phyloP scores from a whole-genome alignment of 441 rosid species.

The Jatropha multifida region DNA sequence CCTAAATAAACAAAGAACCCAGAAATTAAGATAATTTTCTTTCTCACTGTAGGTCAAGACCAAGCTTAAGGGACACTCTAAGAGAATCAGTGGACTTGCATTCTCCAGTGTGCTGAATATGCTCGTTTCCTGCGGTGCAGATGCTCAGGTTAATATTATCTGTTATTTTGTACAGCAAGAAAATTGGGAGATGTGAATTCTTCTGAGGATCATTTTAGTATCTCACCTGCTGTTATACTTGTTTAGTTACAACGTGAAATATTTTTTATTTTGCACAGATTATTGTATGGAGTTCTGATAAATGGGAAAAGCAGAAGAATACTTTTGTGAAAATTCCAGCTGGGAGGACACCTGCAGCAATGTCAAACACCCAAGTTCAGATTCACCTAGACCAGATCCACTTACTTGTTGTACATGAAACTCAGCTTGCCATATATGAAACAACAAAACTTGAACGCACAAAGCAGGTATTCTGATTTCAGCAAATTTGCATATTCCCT shows the following conservation, averaged over 20 bases:
- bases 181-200: not conserved
- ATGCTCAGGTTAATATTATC: conserved; percentile 43
- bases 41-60: conserved; percentile 34
- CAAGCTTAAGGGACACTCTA: conserved; percentile 57
- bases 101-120: conserved; percentile 44
- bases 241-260: not conserved
- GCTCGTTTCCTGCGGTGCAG: conserved; percentile 59
- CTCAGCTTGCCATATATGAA: conserved; percentile 52
- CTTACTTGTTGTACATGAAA: conserved; percentile 46
- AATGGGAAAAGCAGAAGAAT: conserved; percentile 48
- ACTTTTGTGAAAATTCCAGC: conserved; percentile 43
- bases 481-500: not conserved
- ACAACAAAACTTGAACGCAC: conserved; percentile 38
- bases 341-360: conserved; percentile 32
- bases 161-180: conserved; percentile 2
- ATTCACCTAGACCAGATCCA: conserved; percentile 54
- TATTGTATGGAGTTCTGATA: conserved; percentile 49
- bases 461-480: conserved; percentile 39
- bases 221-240: too few species aligned
- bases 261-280: conserved; percentile 31
- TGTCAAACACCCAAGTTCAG: conserved; percentile 51
- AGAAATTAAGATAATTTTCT: not conserved
- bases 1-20: not conserved
- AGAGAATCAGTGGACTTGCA: conserved; percentile 54
- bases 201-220: too few species aligned